phyloP scores from a whole-genome alignment of 2,329 filamentous ascomycete species.

The Dothistroma septosporum region DNA sequence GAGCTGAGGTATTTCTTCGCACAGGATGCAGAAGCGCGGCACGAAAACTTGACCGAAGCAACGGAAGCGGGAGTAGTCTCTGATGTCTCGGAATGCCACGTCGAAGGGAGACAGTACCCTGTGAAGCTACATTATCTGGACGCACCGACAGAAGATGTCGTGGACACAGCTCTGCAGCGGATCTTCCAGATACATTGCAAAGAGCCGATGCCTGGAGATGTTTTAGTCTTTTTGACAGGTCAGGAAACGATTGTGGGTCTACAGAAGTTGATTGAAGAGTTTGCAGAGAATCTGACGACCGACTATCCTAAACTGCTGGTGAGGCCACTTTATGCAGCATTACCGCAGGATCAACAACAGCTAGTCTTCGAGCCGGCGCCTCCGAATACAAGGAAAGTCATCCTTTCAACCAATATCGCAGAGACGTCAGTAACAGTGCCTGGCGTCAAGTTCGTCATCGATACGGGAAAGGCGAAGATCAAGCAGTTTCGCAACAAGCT shows the following conservation, averaged over 20 bases:
- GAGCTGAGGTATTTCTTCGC: conserved; percentile 73
- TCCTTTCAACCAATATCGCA: conserved; percentile 95
- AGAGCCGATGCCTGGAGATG: conserved; percentile 88
- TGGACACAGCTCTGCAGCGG: conserved; percentile 73
- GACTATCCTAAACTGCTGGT: conserved; percentile 51
- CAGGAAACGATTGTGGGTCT: conserved; percentile 87
- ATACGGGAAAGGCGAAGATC: conserved; percentile 89
- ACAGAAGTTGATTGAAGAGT: conserved; percentile 75
- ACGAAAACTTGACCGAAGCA: too few relatives aligned
- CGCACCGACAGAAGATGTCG: conserved; percentile 71
- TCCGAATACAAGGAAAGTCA: conserved; percentile 77
- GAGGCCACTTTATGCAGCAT: conserved; percentile 81
- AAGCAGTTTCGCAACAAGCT: conserved; percentile 83
- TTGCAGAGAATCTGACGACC: conserved; percentile 62
- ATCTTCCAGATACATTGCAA: conserved; percentile 84
- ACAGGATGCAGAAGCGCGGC: too few relatives aligned
- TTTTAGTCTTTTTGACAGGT: conserved; percentile 86
- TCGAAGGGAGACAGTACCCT: conserved; percentile 82
- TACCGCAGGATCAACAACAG: conserved; percentile 82
- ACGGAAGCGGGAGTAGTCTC: conserved; percentile 6
- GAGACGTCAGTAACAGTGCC: conserved; percentile 96
- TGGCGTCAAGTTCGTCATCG: conserved; percentile 85
- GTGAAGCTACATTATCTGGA: conserved; percentile 74
- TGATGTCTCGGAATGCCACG: conserved; percentile 49
- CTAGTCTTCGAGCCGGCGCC: conserved; percentile 74